Percentiles rank a stretch among this genome's conserved stretches.
Evolutionary conservation across 139 green algal species (phyloP).

Genomic region (Coelastrella sp.): DNA sequence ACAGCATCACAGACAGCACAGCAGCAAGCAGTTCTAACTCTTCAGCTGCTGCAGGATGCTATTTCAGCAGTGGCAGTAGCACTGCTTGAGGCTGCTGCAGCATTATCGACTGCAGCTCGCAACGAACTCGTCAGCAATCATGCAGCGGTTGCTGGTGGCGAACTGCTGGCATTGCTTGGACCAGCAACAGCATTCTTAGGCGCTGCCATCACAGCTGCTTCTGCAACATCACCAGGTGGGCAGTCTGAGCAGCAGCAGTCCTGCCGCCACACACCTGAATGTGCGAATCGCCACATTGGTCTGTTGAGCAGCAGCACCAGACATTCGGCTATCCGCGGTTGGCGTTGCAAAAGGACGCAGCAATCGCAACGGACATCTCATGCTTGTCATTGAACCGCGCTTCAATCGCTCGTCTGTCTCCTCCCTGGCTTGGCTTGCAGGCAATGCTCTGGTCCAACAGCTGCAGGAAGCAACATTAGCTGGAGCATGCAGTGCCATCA

Average conservation of each 20-base stretch:
- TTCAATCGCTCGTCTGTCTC: no score
- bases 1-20: neutral
- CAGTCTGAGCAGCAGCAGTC: no score
- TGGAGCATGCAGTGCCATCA: neutral
- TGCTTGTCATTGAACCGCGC: no score
- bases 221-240: neutral
- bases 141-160: neutral
- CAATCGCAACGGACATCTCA: no score
- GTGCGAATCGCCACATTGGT: no score
- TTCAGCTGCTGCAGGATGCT: neutral
- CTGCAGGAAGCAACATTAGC: conserved; percentile 13
- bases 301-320: no score
- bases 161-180: neutral
- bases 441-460: neutral
- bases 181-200: neutral
- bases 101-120: neutral
- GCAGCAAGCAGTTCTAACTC: neutral
- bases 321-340: no score
- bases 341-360: no score
- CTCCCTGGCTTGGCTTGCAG: neutral
- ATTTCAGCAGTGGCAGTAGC: conserved; percentile 1
- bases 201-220: neutral
- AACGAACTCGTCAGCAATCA: neutral
- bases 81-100: neutral
- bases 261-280: no score